phyloP scores from a whole-genome alignment of 192 early-diverging fungal species.

The Coemansia sp. region DNA sequence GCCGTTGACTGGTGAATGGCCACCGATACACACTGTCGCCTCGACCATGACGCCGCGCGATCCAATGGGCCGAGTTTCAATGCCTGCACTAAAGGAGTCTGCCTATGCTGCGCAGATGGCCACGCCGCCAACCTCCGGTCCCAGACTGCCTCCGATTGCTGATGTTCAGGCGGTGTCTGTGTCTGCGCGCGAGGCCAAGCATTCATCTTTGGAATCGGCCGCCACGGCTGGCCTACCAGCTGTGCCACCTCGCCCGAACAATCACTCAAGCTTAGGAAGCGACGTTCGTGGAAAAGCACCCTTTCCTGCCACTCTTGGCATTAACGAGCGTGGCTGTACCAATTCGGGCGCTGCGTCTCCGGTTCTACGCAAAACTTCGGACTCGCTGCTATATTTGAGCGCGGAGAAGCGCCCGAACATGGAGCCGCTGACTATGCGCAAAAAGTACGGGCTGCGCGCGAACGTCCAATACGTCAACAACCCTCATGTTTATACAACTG shows the following conservation, averaged over 20 bases:
- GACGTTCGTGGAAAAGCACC: slow-evolving; percentile 9
- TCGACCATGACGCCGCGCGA: slow-evolving; percentile 8
- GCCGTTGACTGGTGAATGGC: slow-evolving; percentile 28
- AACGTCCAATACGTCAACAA: slow-evolving; percentile 47
- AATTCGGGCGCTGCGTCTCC: slow-evolving; percentile 24
- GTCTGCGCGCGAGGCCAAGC: slow-evolving; percentile 2
- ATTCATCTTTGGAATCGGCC: neutral
- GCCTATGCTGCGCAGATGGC: slow-evolving; percentile 16
- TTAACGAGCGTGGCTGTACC: slow-evolving; percentile 1
- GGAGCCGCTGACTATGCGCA: slow-evolving; percentile 50
- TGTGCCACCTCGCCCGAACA: slow-evolving; percentile 29
- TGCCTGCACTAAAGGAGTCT: slow-evolving; percentile 47
- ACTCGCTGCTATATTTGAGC: slow-evolving; percentile 47
- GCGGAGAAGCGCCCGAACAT: slow-evolving; percentile 53
- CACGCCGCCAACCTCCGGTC: slow-evolving; percentile 30
- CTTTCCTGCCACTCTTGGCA: slow-evolving; percentile 7
- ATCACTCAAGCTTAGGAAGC: slow-evolving; percentile 32
- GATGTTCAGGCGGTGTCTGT: slow-evolving; percentile 7
- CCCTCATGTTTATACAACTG: slow-evolving; percentile 13
- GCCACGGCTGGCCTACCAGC: slow-evolving; percentile 10
- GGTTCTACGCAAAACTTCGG: slow-evolving; percentile 51
- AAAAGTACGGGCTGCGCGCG: slow-evolving; percentile 51
- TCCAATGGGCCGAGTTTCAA: slow-evolving; percentile 47
- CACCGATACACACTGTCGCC: neutral
- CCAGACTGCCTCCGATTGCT: slow-evolving; percentile 15